Conservation (phyloP, 2,329 filamentous ascomycete genomes). For the Pyrenochaeta sp. region DNA sequence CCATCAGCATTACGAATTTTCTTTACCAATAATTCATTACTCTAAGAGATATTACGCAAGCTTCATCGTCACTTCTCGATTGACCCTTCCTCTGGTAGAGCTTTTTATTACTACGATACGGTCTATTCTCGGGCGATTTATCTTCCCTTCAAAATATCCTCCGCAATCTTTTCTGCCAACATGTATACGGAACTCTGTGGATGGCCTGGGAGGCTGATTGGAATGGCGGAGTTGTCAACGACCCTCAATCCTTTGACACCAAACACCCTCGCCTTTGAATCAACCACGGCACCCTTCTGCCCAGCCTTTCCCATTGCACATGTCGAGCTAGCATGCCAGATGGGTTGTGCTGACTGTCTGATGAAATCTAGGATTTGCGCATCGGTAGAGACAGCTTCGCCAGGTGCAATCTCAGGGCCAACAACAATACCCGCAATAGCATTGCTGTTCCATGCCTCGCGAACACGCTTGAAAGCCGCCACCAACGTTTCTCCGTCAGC, state of each 20-base stretch:
- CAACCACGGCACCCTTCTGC: constrained; percentile 43
- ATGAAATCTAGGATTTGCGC: constrained; percentile 48
- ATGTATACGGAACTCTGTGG: constrained; percentile 36
- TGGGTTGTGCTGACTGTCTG: constrained; percentile 12
- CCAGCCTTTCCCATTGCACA: constrained; percentile 37
- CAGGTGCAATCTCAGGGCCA: constrained; percentile 38
- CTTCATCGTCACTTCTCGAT: neutral
- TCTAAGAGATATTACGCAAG: too few relatives aligned
- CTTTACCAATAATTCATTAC: too few relatives aligned
- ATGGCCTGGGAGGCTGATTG: constrained; percentile 47
- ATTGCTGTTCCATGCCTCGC: constrained; percentile 34
- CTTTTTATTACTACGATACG: too few relatives aligned
- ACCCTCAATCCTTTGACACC: constrained; percentile 46
- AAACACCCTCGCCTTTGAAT: constrained; percentile 44
- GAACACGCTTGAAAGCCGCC: constrained; percentile 39
- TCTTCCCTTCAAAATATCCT: constrained; percentile 8
- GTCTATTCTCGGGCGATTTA: neutral
- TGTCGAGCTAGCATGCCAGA: constrained; percentile 31
- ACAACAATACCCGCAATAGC: constrained; percentile 28
- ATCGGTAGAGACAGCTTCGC: constrained; percentile 28
- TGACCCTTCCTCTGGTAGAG: neutral
- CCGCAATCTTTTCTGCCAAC: constrained; percentile 30
- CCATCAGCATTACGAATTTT: too few relatives aligned
- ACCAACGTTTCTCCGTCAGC: constrained; percentile 44
- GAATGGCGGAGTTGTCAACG: constrained; percentile 44